Percentiles rank a stretch among this genome's conserved stretches.
Evolutionary conservation across 352 stramenopile species (phyloP).

Genomic region (Globisporangium solare): DNA sequence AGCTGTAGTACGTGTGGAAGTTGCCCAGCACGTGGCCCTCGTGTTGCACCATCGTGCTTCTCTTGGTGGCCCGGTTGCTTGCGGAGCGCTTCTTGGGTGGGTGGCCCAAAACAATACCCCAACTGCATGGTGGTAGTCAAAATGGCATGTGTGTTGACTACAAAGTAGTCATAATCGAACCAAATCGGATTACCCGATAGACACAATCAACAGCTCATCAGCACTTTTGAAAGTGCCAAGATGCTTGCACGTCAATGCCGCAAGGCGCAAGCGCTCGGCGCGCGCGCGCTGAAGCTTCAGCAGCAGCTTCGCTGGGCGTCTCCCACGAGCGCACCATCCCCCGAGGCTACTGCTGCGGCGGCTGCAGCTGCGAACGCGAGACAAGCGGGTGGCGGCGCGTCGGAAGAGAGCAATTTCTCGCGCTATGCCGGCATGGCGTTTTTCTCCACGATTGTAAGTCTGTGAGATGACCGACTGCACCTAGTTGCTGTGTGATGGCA

Average conservation of each 20-base stretch:
- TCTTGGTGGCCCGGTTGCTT: neutral
- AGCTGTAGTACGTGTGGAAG: constrained; percentile 85
- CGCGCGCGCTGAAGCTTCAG: constrained; percentile 3
- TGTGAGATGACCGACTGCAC: neutral
- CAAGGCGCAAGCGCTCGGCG: constrained; percentile 10
- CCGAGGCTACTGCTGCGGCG: neutral
- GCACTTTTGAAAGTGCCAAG: constrained; percentile 1
- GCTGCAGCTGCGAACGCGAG: neutral
- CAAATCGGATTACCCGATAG: neutral
- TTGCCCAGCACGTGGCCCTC: constrained; percentile 78
- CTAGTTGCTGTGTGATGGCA: too few species aligned
- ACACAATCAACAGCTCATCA: neutral
- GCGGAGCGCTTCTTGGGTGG: neutral
- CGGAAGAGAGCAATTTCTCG: constrained; percentile 61
- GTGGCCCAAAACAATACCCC: neutral
- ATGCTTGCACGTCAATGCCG: constrained; percentile 14
- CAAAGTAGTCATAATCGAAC: neutral
- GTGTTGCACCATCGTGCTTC: constrained; percentile 29
- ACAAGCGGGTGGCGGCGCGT: constrained; percentile 3
- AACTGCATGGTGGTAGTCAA: too few species aligned
- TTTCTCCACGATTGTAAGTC: constrained; percentile 73
- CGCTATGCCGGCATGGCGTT: constrained; percentile 82
- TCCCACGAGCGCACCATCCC: neutral
- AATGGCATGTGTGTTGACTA: neutral
- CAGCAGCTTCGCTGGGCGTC: constrained; percentile 8